Evolutionary conservation across 495 filamentous ascomycete species (phyloP).

Genomic region (Xylaria castorea): DNA sequence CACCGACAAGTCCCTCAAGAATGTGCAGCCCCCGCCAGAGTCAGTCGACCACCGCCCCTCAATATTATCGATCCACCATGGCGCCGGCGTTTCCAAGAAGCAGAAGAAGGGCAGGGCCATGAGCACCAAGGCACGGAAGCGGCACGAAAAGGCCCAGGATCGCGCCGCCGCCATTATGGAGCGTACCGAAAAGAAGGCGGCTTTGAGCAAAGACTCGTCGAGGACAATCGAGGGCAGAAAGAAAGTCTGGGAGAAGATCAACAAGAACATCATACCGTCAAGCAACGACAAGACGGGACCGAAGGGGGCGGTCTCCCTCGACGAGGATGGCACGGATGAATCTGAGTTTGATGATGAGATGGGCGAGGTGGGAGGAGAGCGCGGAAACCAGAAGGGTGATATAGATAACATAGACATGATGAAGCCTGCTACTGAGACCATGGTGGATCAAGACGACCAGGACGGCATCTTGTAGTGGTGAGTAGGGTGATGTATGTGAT

Average conservation of each 20-base stretch:
- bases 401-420: not conserved
- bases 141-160: slow-evolving; percentile 76
- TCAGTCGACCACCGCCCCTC: slow-evolving; percentile 60
- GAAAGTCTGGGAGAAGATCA: slow-evolving; percentile 67
- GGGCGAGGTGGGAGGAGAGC: slow-evolving; percentile 36
- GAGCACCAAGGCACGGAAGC: slow-evolving; percentile 67
- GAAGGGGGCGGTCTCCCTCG: not conserved
- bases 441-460: slow-evolving; percentile 29
- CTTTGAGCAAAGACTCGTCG: slow-evolving; percentile 66
- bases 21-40: slow-evolving; percentile 62
- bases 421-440: slow-evolving; percentile 23
- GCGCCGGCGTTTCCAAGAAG: slow-evolving; percentile 69
- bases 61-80: slow-evolving; percentile 65
- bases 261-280: slow-evolving; percentile 47
- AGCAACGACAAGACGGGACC: slow-evolving; percentile 14
- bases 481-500: not conserved
- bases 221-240: slow-evolving; percentile 64
- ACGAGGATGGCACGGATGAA: slow-evolving; percentile 29
- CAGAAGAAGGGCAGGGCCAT: slow-evolving; percentile 66
- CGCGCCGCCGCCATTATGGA: slow-evolving; percentile 74
- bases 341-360: slow-evolving; percentile 51
- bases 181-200: slow-evolving; percentile 71
- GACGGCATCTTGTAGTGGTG: slow-evolving; percentile 37
- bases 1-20: slow-evolving; percentile 76
- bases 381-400: not conserved